These are phyloP conservation scores for Azolla pinnata DNA, from an alignment of 75 land plant species.

Conservation along the genomic window DNA sequence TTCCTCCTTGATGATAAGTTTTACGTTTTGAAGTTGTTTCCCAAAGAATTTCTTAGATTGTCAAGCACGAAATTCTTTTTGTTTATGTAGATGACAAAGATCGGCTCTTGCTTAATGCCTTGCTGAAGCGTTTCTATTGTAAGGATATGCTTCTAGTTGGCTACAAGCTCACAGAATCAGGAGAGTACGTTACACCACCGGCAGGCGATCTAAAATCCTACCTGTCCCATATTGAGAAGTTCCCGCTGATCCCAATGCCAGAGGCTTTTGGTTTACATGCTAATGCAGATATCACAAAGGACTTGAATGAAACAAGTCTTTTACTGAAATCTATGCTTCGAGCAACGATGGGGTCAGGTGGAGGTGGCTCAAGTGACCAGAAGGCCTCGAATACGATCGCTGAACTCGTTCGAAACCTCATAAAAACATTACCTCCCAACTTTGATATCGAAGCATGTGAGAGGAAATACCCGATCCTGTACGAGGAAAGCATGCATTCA, in stretches of 20 bases:
- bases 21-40: neutral
- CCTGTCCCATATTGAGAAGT: slow-evolving; percentile 17
- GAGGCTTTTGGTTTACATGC: slow-evolving; percentile 36
- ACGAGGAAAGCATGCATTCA: slow-evolving; percentile 41
- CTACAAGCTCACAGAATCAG: slow-evolving; percentile 27
- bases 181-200: slow-evolving; percentile 23
- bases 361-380: slow-evolving; percentile 16
- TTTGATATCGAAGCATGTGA: slow-evolving; percentile 41
- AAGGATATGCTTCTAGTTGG: slow-evolving; percentile 23
- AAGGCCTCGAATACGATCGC: slow-evolving; percentile 14
- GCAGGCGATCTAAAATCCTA: slow-evolving; percentile 20
- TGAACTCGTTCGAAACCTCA: slow-evolving; percentile 16
- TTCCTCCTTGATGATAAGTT: neutral
- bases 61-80: neutral
- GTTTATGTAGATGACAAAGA: slow-evolving; percentile 30
- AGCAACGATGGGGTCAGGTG: slow-evolving; percentile 18
- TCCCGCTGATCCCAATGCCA: slow-evolving; percentile 27
- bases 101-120: slow-evolving; percentile 21
- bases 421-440: slow-evolving; percentile 21
- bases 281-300: slow-evolving; percentile 37
- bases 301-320: slow-evolving; percentile 29
- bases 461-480: slow-evolving; percentile 32
- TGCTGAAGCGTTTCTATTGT: slow-evolving; percentile 22
- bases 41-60: neutral
- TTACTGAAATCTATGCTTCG: slow-evolving; percentile 19